phyloP scores from a whole-genome alignment of 2,329 filamentous ascomycete species.

The Cladosporium oxysporum region DNA sequence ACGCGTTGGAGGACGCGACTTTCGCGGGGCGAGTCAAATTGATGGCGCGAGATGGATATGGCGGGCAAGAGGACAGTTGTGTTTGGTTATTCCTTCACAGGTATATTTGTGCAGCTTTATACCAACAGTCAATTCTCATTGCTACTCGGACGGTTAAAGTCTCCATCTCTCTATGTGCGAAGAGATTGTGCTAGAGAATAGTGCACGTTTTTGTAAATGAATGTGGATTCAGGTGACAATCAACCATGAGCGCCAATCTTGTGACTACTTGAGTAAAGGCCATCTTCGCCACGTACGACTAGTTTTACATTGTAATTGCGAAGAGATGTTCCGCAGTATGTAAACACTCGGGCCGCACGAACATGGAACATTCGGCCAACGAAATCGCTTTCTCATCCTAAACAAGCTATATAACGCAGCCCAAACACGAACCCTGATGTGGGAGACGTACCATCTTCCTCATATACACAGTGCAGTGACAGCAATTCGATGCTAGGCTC shows the following conservation, averaged over 20 bases:
- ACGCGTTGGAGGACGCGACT: slow-evolving; percentile 2
- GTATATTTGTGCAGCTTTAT: not conserved
- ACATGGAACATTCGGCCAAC: too few species aligned
- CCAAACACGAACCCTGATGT: too few species aligned
- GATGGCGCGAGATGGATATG: not conserved
- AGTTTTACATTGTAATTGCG: too few species aligned
- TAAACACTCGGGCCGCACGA: too few species aligned
- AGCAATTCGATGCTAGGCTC: too few species aligned
- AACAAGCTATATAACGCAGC: not conserved
- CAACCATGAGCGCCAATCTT: not conserved
- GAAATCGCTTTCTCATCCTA: not conserved
- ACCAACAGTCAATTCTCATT: not conserved
- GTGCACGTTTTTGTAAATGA: not conserved
- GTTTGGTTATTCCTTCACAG: not conserved
- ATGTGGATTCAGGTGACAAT: too few species aligned
- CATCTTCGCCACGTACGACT: not conserved
- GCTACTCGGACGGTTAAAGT: too few species aligned
- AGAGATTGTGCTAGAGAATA: not conserved
- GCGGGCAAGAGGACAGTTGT: not conserved
- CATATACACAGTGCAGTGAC: too few species aligned
- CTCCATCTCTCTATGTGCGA: not conserved
- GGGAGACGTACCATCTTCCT: too few species aligned
- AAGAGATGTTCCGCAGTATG: too few species aligned
- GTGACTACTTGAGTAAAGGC: too few species aligned
- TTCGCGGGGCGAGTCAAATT: not conserved